These are phyloP conservation scores for Boletellus sp. DNA, from an alignment of 768 basidiomycete genomes.

Conservation along the genomic window DNA sequence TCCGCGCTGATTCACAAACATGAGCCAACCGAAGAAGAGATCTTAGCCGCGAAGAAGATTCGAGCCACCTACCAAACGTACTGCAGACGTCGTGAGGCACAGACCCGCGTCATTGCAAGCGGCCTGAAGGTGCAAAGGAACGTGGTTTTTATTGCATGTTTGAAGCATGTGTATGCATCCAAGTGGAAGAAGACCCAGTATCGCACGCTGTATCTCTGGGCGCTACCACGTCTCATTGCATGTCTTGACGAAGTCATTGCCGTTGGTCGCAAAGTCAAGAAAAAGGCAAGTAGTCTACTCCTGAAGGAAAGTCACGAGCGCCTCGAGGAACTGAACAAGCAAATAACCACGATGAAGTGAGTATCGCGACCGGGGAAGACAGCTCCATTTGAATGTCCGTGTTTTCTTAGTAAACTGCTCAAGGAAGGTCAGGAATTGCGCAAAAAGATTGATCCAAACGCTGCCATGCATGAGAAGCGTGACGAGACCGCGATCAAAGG, in stretches of 20 bases:
- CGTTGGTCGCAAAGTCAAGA: constrained; percentile 28
- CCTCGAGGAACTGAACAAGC: constrained; percentile 33
- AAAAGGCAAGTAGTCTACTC: constrained; percentile 29
- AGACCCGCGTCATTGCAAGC: constrained; percentile 8
- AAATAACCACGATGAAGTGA: constrained; percentile 33
- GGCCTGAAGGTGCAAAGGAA: constrained; percentile 21
- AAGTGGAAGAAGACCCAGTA: constrained; percentile 33
- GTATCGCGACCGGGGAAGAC: constrained; percentile 1
- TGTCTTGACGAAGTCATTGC: constrained; percentile 37
- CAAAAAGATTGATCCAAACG: constrained; percentile 30
- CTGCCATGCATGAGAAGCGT: constrained; percentile 24
- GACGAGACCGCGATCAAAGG: constrained; percentile 27
- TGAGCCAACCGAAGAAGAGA: constrained; percentile 26
- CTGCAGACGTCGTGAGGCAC: not conserved
- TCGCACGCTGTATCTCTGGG: constrained; percentile 33
- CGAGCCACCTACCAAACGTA: constrained; percentile 16
- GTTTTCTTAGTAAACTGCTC: constrained; percentile 20
- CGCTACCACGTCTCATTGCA: constrained; percentile 39
- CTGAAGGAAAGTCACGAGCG: constrained; percentile 29
- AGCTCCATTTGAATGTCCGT: not conserved
- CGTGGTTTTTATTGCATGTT: constrained; percentile 27
- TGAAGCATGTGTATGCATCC: constrained; percentile 18
- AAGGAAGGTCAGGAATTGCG: constrained; percentile 28
- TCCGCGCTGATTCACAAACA: constrained; percentile 14
- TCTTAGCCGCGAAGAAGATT: constrained; percentile 21